Evolutionary conservation across 2,329 filamentous ascomycete species (phyloP), one percentile per base, ranked within the genome.

Genomic region (Penicillium sp.): DNA sequence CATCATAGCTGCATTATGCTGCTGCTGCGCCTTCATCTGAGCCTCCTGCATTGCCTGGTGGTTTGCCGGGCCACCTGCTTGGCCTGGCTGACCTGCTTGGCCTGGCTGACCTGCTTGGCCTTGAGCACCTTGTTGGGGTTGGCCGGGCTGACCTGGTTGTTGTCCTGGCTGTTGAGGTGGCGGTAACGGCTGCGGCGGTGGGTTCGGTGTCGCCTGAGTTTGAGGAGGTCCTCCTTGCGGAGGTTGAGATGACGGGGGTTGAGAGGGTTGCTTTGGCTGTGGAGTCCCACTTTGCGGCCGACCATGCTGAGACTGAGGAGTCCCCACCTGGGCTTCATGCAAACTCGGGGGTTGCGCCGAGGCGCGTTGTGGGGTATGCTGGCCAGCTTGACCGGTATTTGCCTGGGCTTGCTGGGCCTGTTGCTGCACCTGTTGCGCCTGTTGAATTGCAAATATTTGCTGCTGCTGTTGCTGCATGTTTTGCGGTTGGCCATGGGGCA

Each of bases 241-340:
- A 8, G 62, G 60, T 39, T 64, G 61, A 11, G 53, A 54, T 13
- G 60, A 55, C 4, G 61, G 56, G 11, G 54, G 53, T 37, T 56
- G 60, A 11, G 48, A 50, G 13, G 52, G 45, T 16, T 49, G 54
- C 27, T 59, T 57, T 6, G 62, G 54, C 28, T 65, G 60, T 31
- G 67, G 63, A 18, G 64, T 68, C 22, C 48, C 57, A 28, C 60
- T 59, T 29, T 62, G 60, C 43, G 60, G 59, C 10, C 58, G 65
- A 3, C 57, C 60, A 35, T 62, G 62, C 48, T 69, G 67, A n/a
- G 67, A 66, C 46, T 68, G 67, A 12, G 66, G 64, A 27, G 66
- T 66, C 3, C 59, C 64, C 32, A 57, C 63, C 39, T 67, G 65
- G 10, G 56, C 55, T 35, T 68, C 64, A 30, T 66, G 64, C 45